Evolutionary conservation across 345 rosid species (phyloP).

Genomic region (Eucalyptus paniculata): DNA sequence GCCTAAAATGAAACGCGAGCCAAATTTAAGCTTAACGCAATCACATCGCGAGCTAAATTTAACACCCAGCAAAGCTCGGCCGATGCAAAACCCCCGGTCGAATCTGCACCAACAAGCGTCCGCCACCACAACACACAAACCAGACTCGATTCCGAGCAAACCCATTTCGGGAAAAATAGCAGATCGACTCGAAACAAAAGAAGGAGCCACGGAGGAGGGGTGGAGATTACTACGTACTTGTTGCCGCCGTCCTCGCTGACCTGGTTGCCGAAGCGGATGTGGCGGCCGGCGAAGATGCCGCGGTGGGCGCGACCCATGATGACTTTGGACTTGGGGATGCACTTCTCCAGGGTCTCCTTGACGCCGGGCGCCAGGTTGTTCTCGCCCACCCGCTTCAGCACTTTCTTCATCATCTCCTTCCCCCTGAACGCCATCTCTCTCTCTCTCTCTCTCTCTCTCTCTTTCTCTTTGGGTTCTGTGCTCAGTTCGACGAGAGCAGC

Average conservation of each 20-base stretch:
- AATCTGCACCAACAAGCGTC: neutral
- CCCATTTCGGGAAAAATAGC: neutral
- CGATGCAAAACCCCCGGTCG: neutral
- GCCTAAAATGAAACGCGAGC: neutral
- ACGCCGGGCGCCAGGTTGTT: conserved; percentile 43
- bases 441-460: neutral
- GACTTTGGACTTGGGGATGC: conserved; percentile 59
- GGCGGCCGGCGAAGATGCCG: conserved; percentile 84
- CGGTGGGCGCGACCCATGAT: conserved; percentile 82
- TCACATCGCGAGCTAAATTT: neutral
- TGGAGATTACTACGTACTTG: conserved; percentile 27
- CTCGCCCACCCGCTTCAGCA: conserved; percentile 66
- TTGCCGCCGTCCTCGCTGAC: conserved; percentile 95
- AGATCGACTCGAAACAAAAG: neutral
- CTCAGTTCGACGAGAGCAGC: neutral
- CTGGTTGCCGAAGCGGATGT: conserved; percentile 82
- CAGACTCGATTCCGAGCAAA: neutral
- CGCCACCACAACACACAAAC: neutral
- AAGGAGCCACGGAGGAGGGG: neutral
- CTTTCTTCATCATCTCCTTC: conserved; percentile 33
- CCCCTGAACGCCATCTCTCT: neutral
- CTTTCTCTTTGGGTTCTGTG: neutral
- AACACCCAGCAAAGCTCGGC: neutral
- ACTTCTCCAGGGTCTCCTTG: conserved; percentile 49
- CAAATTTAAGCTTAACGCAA: neutral